A percentile compares a stretch with the other conserved stretches of the same genome.
Conservation (phyloP, 2,329 filamentous ascomycete genomes). For the Xylariaceae sp. region DNA sequence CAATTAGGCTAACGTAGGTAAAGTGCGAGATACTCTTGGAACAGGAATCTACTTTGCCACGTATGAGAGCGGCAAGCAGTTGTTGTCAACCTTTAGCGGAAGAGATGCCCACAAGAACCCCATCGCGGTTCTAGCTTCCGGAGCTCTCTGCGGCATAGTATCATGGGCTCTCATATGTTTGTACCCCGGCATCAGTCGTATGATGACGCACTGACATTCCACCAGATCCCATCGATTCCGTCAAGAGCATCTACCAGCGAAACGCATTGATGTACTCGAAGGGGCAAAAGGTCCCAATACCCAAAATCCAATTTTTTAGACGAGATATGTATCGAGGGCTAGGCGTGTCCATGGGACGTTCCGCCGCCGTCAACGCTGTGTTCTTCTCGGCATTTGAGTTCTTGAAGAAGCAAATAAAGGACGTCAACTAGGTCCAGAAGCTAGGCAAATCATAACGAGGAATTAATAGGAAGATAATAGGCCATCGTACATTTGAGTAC, state of each 20-base stretch:
- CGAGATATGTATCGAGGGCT: slow-evolving; percentile 80
- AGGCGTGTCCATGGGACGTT: slow-evolving; percentile 80
- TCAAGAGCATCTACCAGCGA: slow-evolving; percentile 84
- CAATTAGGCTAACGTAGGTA: slow-evolving; percentile 20
- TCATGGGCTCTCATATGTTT: slow-evolving; percentile 78
- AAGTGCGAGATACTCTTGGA: slow-evolving; percentile 80
- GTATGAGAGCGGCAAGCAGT: slow-evolving; percentile 83
- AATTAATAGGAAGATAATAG: slow-evolving; percentile 1
- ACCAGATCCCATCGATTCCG: slow-evolving; percentile 73
- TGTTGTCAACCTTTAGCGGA: slow-evolving; percentile 73
- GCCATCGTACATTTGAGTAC: not conserved
- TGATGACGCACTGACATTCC: slow-evolving; percentile 11
- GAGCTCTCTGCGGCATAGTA: slow-evolving; percentile 79
- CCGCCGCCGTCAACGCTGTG: slow-evolving; percentile 81
- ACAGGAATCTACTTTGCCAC: slow-evolving; percentile 88
- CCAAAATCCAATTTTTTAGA: slow-evolving; percentile 78
- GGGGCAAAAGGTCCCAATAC: slow-evolving; percentile 65
- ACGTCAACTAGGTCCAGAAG: slow-evolving; percentile 34
- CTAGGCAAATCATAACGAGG: slow-evolving; percentile 3
- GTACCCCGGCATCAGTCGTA: slow-evolving; percentile 36
- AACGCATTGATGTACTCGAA: slow-evolving; percentile 73
- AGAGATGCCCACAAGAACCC: slow-evolving; percentile 76
- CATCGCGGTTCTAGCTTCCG: slow-evolving; percentile 76
- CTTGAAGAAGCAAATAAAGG: slow-evolving; percentile 70
- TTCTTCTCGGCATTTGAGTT: slow-evolving; percentile 90